These are phyloP conservation scores for Mrakia hoshinonis DNA, from an alignment of 768 basidiomycete species.

Conservation along the genomic window DNA sequence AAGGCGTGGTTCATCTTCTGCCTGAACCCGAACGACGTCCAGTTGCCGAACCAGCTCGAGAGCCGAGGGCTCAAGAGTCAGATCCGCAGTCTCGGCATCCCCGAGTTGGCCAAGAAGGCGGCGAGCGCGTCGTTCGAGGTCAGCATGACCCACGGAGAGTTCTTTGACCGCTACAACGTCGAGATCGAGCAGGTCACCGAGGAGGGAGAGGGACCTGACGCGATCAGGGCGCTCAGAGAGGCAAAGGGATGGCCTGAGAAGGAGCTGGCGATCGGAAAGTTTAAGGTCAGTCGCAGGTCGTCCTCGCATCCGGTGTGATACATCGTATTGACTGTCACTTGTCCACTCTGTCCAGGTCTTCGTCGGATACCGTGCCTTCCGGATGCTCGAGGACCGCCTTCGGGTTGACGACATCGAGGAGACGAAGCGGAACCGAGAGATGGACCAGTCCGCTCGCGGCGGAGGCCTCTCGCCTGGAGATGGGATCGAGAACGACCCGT, in stretches of 20 bases:
- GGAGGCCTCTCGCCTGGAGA: slow-evolving; percentile 57
- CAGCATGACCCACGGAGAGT: slow-evolving; percentile 75
- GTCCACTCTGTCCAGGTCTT: slow-evolving; percentile 55
- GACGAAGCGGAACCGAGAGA: slow-evolving; percentile 69
- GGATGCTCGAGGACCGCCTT: slow-evolving; percentile 75
- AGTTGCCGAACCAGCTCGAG: slow-evolving; percentile 87
- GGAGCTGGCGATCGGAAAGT: slow-evolving; percentile 72
- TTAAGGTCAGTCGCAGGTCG: slow-evolving; percentile 54
- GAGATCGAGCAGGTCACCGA: slow-evolving; percentile 48
- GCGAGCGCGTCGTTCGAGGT: slow-evolving; percentile 63
- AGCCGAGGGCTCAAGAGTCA: slow-evolving; percentile 85
- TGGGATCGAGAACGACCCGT: slow-evolving; percentile 53
- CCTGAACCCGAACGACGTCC: slow-evolving; percentile 88
- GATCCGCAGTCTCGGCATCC: slow-evolving; percentile 67
- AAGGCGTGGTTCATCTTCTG: slow-evolving; percentile 89
- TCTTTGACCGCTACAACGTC: slow-evolving; percentile 69
- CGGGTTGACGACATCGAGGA: slow-evolving; percentile 78
- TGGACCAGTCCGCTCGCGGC: slow-evolving; percentile 32
- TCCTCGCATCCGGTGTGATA: not conserved
- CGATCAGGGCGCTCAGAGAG: slow-evolving; percentile 32
- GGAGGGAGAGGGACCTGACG: slow-evolving; percentile 17
- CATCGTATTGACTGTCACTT: too few relatives aligned
- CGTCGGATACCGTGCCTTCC: slow-evolving; percentile 76
- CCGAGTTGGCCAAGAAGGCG: slow-evolving; percentile 64
- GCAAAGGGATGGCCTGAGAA: slow-evolving; percentile 51